Evolutionary conservation across 2,329 filamentous ascomycete genomes (phyloP), one percentile per base, ranked within the genome.

Genomic region (Pseudopithomyces maydicus): DNA sequence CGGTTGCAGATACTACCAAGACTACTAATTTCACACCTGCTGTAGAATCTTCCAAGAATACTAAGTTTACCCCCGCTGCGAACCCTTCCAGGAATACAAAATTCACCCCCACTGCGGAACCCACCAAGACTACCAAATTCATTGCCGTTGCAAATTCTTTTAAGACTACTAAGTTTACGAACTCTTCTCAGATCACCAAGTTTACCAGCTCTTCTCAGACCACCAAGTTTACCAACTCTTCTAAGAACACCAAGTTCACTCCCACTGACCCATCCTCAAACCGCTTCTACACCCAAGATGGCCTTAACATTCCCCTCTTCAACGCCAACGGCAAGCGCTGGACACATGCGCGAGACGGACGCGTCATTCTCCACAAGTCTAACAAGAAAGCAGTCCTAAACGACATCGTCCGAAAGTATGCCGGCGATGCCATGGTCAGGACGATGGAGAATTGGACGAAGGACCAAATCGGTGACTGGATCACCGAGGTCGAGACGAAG

Each of bases 401-500:
- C 2, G 62, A 42, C 10, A 20, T 65, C 8, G 57, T 66, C 6
- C 46, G 58, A n/a, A 52, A 58, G 15, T 65, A 63, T 46, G 55
- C 54, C 12, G 57, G 60, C 15, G 50, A 53, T 2, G 54, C 26
- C 1, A 63, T 63, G 29, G 59, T 43, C 2, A 19, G 57, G 14
- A 52, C 58, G 32, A 51, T 70, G 17, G 52, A 57, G 20, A 66
- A 62, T 29, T 39, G 35, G 10, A 56, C 48, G 14, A 48, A 48
- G 12, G 32, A 48, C 10, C 32, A n/a, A 6, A 60, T 69, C 15
- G 62, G 55, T 12, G 55, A 53, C 3, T 69, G 64, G 62, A 66
- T 68, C 19, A 63, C 66, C 22, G 48, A 57, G 15, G 59, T 55
- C 17, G 67, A 71, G 47, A 65, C 62, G 12, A 55, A 56, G 12